phyloP scores from a whole-genome alignment of 805 yeast species.

The Wickerhamiella siamensis region DNA sequence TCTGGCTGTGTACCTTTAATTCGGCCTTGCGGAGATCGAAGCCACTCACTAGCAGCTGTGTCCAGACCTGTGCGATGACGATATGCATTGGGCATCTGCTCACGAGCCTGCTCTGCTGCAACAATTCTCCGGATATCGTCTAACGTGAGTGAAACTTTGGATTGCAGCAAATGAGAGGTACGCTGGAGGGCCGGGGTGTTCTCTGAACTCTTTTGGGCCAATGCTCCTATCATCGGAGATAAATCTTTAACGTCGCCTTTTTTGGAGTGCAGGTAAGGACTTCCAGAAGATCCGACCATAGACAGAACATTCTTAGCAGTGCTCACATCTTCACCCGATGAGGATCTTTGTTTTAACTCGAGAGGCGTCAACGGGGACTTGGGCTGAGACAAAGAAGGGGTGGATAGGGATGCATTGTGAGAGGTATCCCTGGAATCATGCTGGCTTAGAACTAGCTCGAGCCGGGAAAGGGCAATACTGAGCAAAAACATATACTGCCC shows the following conservation, averaged over 20 bases:
- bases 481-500: constrained; percentile 62
- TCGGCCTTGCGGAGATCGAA: background rate
- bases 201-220: background rate
- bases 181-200: constrained; percentile 32
- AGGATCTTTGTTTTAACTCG: background rate
- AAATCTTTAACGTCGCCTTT: background rate
- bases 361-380: background rate
- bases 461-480: constrained; percentile 71
- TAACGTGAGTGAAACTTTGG: constrained; percentile 73
- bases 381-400: constrained; percentile 7
- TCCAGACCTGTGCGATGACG: constrained; percentile 36
- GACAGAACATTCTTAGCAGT: background rate
- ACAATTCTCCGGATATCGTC: constrained; percentile 96
- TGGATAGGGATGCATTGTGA: constrained; percentile 2
- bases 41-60: constrained; percentile 1
- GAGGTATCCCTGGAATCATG: constrained; percentile 15
- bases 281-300: background rate
- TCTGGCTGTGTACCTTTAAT: constrained; percentile 4
- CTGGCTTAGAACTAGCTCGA: constrained; percentile 28
- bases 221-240: background rate
- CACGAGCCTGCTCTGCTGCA: constrained; percentile 92
- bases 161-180: constrained; percentile 56
- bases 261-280: background rate
- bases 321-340: background rate
- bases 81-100: constrained; percentile 82